Evolutionary conservation across 2,329 filamentous ascomycete genomes (phyloP).

Genomic region (Pyrenochaeta sp.): DNA sequence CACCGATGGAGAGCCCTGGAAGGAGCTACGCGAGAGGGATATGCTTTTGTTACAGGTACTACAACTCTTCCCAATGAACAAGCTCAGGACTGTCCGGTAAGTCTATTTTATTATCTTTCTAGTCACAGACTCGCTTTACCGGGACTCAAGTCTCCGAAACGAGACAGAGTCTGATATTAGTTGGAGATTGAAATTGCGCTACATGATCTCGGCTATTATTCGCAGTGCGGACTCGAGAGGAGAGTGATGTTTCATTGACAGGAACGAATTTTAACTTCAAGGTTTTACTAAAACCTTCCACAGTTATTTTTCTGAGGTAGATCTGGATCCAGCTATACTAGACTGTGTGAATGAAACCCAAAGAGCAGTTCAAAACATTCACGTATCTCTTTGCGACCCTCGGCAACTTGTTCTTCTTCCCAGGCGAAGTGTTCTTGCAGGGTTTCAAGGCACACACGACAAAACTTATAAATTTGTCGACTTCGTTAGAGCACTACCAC

Average conservation of each 20-base stretch:
- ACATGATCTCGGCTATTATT: too few species aligned
- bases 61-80: conserved; percentile 6
- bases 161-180: too few species aligned
- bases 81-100: conserved; percentile 7
- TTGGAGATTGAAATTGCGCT: too few species aligned
- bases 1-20: not conserved
- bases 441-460: not conserved
- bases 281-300: not conserved
- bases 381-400: conserved; percentile 1
- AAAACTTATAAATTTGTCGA: not conserved
- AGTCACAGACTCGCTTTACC: too few species aligned
- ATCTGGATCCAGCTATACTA: not conserved
- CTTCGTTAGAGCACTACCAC: not conserved
- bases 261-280: not conserved
- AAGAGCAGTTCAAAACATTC: not conserved
- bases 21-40: not conserved
- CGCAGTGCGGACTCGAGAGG: not conserved
- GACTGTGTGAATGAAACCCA: not conserved
- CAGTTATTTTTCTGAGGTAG: conserved; percentile 1
- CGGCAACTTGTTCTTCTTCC: not conserved
- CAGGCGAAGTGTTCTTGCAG: not conserved
- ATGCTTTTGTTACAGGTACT: not conserved
- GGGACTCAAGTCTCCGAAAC: too few species aligned
- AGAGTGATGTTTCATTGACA: not conserved
- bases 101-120: not conserved